Evolutionary conservation across 495 filamentous ascomycete species (phyloP), one percentile per base, ranked within the genome.

Genomic region (Aspergillus asperescens): DNA sequence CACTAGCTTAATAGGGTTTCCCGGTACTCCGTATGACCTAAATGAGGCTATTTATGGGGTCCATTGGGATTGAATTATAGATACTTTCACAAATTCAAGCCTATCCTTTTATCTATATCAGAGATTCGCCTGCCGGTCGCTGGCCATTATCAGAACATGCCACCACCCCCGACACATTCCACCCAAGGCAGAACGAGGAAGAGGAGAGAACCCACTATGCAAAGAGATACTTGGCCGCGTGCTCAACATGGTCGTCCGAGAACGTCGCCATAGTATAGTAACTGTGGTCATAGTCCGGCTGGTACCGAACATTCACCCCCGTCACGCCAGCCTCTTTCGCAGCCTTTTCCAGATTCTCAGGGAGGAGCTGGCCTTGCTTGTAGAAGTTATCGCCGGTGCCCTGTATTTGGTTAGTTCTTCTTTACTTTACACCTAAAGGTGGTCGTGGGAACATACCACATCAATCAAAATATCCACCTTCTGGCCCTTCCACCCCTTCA

Each of bases 361-460:
- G 92, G 15, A 96, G 77, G 47, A 98, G 75, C 68, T 98, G 94
- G 34, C 82, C 82, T 62, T 94, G 83, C 74, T 95, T 90, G 71
- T 95, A 96, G 68, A 96, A 97, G 61, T 90, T 88, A 76, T 98
- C 93, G 27, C 81, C 87, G 19, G 90, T 96, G 5, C 93, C 93
- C 81, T 84, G 41, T 18, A 7, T 7, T 12, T 12, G n/a, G 9
- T 31, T 10, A 31, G 29, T 12, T 10, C 9, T 5, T 3, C 29
- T 12, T 10, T 12, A 7, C 4, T 3, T 32, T 32, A 12, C 3
- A 5, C 3, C 9, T 16, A 42, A 15, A 29, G 2, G 2, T 35
- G 24, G 5, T 10, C 3, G 16, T 3, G 23, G 25, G 20, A 9
- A 50, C 38, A 42, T 71, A 85, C 83, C 18, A 95, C 89, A 65